Evolutionary conservation across 208 protist genomes (phyloP), one percentile per base, ranked within the genome.

Genomic region (Wallacemonas rigidus): DNA sequence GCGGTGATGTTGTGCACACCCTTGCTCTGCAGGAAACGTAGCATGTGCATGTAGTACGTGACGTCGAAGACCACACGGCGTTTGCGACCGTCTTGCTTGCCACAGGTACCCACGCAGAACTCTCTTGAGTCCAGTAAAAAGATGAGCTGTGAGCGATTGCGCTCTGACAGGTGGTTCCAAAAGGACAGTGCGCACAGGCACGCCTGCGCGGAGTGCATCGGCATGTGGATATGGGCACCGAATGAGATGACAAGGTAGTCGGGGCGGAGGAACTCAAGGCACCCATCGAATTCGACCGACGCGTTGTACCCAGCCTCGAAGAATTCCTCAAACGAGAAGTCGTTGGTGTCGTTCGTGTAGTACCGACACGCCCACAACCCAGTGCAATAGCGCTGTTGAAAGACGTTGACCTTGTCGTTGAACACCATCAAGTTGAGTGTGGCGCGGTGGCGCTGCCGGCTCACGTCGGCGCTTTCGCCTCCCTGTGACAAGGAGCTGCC

Each of bases 21-120:
- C 9, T 44, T 35, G 12, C n/a, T 3, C 14, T 38, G 35, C 39
- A 75, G 40, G 15, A 69, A 7, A 35, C n/a, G 17, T 40, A 61
- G 48, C 51, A 75, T 60, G 15, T 50, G 2, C 61, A 64, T 39
- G 40, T 77, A 45, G 36, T 51, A 68, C 58, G 63, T 75, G 7
- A 77, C 43, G 58, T 77, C 79, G 43, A 77, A 80, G 2, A 80
- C 69, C 1, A 62, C 67, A 35, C 74, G 70, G 50, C 71, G 67
- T 62, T 75, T 79, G 9, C 58, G 39, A 2, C 74, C 79, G 0
- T 48, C 64, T 54, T 68, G 44, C 36, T 51, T 71, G 40, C 82
- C 82, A 65, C 75, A 85, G 0, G 86, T 91, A 38, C 86, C 86
- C 7, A 91, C 82, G 36, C 76, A 51, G 77, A 86, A 91, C 72